Conservation (phyloP, 371 early-diverging fungal species). For the Amoeboradix gromovi region DNA sequence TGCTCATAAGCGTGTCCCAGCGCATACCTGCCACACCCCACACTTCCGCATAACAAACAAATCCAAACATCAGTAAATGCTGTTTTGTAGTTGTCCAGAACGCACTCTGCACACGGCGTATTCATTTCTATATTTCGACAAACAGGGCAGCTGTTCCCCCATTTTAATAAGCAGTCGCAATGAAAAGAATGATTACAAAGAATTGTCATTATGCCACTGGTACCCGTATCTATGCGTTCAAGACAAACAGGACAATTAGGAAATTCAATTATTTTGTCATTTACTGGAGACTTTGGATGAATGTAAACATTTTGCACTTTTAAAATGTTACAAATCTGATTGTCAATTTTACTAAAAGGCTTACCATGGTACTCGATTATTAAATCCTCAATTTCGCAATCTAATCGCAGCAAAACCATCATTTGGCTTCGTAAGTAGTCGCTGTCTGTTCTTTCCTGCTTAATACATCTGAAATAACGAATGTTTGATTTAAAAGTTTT, state of each 20-base stretch:
- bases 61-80: constrained; percentile 84
- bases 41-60: constrained; percentile 67
- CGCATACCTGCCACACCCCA: constrained; percentile 46
- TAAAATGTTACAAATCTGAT: too few species aligned
- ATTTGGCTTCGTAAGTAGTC: too few species aligned
- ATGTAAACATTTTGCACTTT: too few species aligned
- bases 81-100: too few species aligned
- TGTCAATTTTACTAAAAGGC: too few species aligned
- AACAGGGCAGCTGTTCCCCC: constrained; percentile 75
- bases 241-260: constrained; percentile 80
- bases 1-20: constrained; percentile 60
- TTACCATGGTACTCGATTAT: too few species aligned
- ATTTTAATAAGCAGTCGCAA: constrained; percentile 49
- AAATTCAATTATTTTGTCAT: constrained; percentile 33
- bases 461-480: too few species aligned
- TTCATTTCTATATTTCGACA: constrained; percentile 28
- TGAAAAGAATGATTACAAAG: constrained; percentile 83
- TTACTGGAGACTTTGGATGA: too few species aligned
- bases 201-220: constrained; percentile 55
- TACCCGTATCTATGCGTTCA: constrained; percentile 51
- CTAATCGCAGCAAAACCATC: too few species aligned
- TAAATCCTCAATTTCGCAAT: too few species aligned
- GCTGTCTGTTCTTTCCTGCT: too few species aligned
- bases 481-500: too few species aligned
- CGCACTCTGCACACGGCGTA: constrained; percentile 2